A percentile compares a stretch with the other conserved stretches of the same genome.
These are phyloP conservation scores for Boeremia lycopersici DNA, from an alignment of 2,329 filamentous ascomycete genomes.

Conservation along the genomic window DNA sequence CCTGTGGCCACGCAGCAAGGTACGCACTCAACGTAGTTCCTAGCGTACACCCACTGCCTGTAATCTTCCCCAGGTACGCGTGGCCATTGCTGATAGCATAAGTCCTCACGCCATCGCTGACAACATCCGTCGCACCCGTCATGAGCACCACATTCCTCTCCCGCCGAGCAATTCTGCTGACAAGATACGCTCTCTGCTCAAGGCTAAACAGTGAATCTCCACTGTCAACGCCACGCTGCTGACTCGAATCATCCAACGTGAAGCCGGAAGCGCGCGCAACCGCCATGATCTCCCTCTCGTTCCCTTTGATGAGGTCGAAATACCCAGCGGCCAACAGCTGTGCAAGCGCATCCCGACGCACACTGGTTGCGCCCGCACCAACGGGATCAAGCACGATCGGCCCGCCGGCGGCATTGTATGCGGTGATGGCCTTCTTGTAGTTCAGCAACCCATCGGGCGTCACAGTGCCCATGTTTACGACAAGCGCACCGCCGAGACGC, in stretches of 20 bases:
- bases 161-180: conserved; percentile 68
- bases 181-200: conserved; percentile 66
- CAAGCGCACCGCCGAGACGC: conserved; percentile 74
- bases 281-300: conserved; percentile 83
- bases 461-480: conserved; percentile 95
- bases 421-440: conserved; percentile 74
- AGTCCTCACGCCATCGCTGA: conserved; percentile 75
- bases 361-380: conserved; percentile 80
- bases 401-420: conserved; percentile 78
- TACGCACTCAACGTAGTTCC: conserved; percentile 81
- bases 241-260: conserved; percentile 45
- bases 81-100: conserved; percentile 79
- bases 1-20: conserved; percentile 56
- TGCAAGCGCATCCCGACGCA: conserved; percentile 74
- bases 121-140: conserved; percentile 78
- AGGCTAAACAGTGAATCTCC: conserved; percentile 60
- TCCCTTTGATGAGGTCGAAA: conserved; percentile 91
- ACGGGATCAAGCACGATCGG: conserved; percentile 90
- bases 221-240: conserved; percentile 87
- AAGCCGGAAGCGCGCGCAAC: conserved; percentile 62
- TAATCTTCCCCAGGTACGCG: conserved; percentile 70
- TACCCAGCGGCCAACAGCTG: conserved; percentile 74
- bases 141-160: conserved; percentile 78
- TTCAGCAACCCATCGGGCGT: conserved; percentile 75
- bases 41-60: conserved; percentile 79